phyloP scores from a whole-genome alignment of 1,139 yeast genomes.

The Candida sp. region DNA sequence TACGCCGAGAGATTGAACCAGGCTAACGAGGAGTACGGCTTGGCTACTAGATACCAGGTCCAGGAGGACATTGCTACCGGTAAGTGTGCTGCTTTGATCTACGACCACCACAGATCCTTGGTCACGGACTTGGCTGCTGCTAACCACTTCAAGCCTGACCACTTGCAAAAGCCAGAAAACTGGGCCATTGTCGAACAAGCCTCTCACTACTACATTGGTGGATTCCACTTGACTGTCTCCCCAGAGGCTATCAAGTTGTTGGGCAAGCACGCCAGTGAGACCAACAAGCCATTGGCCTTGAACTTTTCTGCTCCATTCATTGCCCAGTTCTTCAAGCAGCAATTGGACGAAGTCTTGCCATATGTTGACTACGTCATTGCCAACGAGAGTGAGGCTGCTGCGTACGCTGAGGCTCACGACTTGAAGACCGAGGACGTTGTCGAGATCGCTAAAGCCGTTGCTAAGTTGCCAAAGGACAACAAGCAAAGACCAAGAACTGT shows the following conservation, averaged over 20 bases:
- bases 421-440: constrained; percentile 59
- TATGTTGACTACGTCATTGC: constrained; percentile 94
- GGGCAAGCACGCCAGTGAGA: constrained; percentile 90
- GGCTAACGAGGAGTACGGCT: constrained; percentile 91
- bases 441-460: constrained; percentile 83
- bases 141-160: constrained; percentile 91
- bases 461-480: constrained; percentile 80
- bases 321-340: constrained; percentile 93
- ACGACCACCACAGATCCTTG: constrained; percentile 87
- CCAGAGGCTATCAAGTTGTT: constrained; percentile 91
- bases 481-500: constrained; percentile 77
- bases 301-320: constrained; percentile 98
- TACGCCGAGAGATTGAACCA: constrained; percentile 80
- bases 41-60: constrained; percentile 83
- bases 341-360: constrained; percentile 78
- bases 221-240: constrained; percentile 97
- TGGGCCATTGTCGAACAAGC: constrained; percentile 89
- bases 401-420: constrained; percentile 88
- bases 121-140: constrained; percentile 99
- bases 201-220: constrained; percentile 89
- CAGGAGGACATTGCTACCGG: constrained; percentile 85
- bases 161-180: constrained; percentile 87
- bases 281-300: constrained; percentile 81
- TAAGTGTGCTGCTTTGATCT: constrained; percentile 96
- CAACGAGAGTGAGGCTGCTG: constrained; percentile 96